phyloP scores from a whole-genome alignment of 208 protist species.

The Wallacemonas sp. region DNA sequence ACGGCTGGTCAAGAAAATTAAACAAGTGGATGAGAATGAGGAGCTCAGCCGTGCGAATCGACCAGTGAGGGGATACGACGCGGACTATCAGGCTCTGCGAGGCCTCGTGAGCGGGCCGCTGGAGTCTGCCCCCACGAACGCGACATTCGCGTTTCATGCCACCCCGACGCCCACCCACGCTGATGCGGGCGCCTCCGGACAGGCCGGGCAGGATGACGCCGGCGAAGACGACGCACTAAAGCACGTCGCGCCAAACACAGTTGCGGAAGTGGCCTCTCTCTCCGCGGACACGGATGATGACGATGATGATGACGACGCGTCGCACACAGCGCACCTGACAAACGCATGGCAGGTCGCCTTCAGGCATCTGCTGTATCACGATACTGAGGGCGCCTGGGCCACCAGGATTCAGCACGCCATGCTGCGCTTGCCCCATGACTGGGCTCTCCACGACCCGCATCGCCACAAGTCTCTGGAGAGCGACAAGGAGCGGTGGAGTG shows the following conservation, averaged over 20 bases:
- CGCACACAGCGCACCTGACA: conserved; percentile 1
- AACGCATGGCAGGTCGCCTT: conserved; percentile 18
- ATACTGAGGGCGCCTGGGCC: neutral
- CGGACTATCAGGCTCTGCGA: neutral
- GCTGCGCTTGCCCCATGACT: conserved; percentile 12
- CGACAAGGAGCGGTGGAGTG: conserved; percentile 4
- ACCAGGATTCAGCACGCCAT: conserved; percentile 12
- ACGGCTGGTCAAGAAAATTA: neutral
- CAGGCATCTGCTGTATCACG: conserved; percentile 5
- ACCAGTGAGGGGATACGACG: neutral
- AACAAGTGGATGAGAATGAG: neutral
- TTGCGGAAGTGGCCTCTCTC: too few species aligned
- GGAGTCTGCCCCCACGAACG: neutral
- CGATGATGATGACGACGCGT: neutral
- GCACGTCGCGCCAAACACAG: too few species aligned
- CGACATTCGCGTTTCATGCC: neutral
- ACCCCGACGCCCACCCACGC: neutral
- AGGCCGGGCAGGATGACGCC: neutral
- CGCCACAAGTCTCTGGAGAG: conserved; percentile 6
- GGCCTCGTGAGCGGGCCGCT: neutral
- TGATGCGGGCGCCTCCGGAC: neutral
- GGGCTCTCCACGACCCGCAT: conserved; percentile 11
- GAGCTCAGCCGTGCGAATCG: neutral
- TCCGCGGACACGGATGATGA: neutral
- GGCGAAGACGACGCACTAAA: too few species aligned